Evolutionary conservation across 2,329 filamentous ascomycete species (phyloP).

Genomic region (Pseudogymnoascus sp.): DNA sequence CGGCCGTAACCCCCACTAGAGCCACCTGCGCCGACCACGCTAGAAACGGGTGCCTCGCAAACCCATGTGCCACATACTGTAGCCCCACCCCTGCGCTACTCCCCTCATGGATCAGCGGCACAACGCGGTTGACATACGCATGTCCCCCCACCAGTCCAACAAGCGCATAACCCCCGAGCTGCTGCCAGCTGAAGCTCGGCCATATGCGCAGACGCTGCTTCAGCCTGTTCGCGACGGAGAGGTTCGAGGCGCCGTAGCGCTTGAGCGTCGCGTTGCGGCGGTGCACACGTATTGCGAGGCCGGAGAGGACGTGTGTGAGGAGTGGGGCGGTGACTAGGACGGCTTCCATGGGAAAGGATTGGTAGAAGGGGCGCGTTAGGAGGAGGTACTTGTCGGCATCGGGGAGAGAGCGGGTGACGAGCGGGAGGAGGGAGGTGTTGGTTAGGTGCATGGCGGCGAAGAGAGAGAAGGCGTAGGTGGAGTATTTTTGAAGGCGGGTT

Average conservation of each 20-base stretch:
- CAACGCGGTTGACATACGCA: constrained; percentile 63
- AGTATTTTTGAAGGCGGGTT: constrained; percentile 74
- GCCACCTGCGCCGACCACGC: constrained; percentile 63
- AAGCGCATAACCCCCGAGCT: constrained; percentile 64
- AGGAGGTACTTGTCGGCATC: constrained; percentile 79
- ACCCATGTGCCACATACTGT: constrained; percentile 77
- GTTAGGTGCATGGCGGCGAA: constrained; percentile 71
- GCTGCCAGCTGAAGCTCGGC: constrained; percentile 64
- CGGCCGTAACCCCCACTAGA: constrained; percentile 59
- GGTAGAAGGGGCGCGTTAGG: constrained; percentile 86
- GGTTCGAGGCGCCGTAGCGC: constrained; percentile 66
- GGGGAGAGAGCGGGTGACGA: constrained; percentile 62
- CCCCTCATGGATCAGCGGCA: constrained; percentile 71
- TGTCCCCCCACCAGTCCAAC: constrained; percentile 61
- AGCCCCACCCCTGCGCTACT: constrained; percentile 81
- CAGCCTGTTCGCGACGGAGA: constrained; percentile 36
- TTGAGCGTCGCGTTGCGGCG: constrained; percentile 62
- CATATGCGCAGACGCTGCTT: constrained; percentile 27
- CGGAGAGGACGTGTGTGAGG: constrained; percentile 66
- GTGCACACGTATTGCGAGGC: constrained; percentile 67
- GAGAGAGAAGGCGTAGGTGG: constrained; percentile 72
- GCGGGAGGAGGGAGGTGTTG: constrained; percentile 75
- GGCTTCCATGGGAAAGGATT: constrained; percentile 72
- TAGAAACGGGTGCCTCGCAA: constrained; percentile 59
- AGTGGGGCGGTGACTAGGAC: constrained; percentile 70